phyloP scores from a whole-genome alignment of 805 yeast species.

The fission yeast (Schizosaccharomyces pombe) region DNA sequence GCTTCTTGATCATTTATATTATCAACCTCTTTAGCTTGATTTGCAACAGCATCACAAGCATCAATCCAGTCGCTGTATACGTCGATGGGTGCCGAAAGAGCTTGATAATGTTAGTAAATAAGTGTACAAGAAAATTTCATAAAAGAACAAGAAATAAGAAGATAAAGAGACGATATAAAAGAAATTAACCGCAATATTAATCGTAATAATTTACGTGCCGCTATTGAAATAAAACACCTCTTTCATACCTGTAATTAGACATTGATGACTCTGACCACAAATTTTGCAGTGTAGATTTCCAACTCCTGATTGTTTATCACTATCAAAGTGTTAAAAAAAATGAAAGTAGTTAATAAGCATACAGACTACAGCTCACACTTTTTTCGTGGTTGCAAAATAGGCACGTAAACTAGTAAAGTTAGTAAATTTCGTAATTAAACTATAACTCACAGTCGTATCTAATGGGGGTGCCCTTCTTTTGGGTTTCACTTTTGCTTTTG shows the following conservation, averaged over 20 bases:
- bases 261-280: constrained; percentile 5
- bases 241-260: neutral
- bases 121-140: neutral
- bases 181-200: neutral
- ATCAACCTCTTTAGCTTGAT: neutral
- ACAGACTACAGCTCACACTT: constrained; percentile 1
- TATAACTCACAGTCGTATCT: constrained; percentile 1
- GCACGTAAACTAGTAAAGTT: neutral
- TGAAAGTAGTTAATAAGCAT: neutral
- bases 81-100: constrained; percentile 68
- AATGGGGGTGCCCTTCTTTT: neutral
- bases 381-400: constrained; percentile 4
- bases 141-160: neutral
- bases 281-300: constrained; percentile 2
- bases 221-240: too few relatives aligned
- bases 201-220: neutral
- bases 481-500: neutral
- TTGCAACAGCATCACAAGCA: constrained; percentile 40
- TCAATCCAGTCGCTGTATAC: constrained; percentile 95
- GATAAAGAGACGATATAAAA: neutral
- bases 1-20: neutral
- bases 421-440: neutral
- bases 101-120: too few relatives aligned
- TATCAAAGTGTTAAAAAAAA: neutral
- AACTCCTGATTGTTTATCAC: neutral